Percentiles rank a stretch among this genome's conserved stretches.
These are phyloP conservation scores for Tolypocladium cylindrosporum DNA, from an alignment of 2,329 filamentous ascomycete species.

Conservation along the genomic window DNA sequence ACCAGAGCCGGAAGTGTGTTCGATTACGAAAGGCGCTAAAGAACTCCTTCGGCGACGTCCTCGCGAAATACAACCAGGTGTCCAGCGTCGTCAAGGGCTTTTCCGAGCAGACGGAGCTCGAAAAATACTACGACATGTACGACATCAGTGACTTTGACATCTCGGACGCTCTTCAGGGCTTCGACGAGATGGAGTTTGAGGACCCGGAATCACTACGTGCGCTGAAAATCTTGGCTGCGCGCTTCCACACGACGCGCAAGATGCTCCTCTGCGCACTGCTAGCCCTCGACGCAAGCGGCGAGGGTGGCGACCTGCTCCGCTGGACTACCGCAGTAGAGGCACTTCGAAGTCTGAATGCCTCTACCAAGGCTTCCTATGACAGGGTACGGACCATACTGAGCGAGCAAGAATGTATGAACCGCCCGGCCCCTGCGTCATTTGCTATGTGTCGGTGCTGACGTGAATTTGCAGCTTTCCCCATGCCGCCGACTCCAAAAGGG, in stretches of 20 bases:
- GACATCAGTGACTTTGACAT: constrained; percentile 68
- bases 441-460: neutral
- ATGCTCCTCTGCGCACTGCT: constrained; percentile 83
- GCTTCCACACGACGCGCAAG: constrained; percentile 72
- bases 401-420: constrained; percentile 65
- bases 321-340: constrained; percentile 73
- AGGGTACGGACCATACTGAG: constrained; percentile 60
- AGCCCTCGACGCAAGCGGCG: constrained; percentile 73
- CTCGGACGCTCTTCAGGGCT: constrained; percentile 55
- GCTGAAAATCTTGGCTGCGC: constrained; percentile 71
- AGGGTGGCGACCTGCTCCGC: constrained; percentile 63
- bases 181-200: constrained; percentile 59
- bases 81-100: constrained; percentile 60
- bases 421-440: neutral
- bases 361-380: constrained; percentile 52
- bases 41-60: constrained; percentile 56
- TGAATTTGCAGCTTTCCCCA: constrained; percentile 35
- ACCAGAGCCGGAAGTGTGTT: constrained; percentile 68
- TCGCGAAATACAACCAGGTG: constrained; percentile 63
- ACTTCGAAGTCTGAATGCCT: constrained; percentile 53
- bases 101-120: constrained; percentile 70
- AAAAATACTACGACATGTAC: constrained; percentile 88
- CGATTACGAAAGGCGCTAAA: constrained; percentile 70
- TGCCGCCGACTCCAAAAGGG: constrained; percentile 45
- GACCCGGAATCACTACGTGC: constrained; percentile 69